Base-by-base conservation (phyloP, 2,329 filamentous ascomycete genomes). In the Phaeosphaeriaceae sp. region DNA sequence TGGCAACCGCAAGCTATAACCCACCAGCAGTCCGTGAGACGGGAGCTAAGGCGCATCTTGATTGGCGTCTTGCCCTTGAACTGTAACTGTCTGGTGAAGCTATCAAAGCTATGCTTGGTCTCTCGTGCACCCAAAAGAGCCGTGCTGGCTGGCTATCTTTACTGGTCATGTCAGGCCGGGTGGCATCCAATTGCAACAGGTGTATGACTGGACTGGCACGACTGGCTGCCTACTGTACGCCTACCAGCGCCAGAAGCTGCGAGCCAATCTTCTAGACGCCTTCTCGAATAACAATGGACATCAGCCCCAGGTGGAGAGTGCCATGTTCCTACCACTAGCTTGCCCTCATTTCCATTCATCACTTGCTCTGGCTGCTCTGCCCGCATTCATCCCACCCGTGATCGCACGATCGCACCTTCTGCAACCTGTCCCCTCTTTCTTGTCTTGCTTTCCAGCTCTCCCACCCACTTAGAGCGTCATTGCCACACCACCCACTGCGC, bases 271-370 rank as follows among this genome's bases (percentile, higher is more conserved):
- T 64, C 60, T 63, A 64, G 61, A 62, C 51, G 58, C 42, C 53
- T 68, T 68, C 65, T 68, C 60, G 65, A 68, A 67, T 48, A 63
- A 26, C 21, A 38, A 34, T 44, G 40, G 48, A 42, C 45, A 47
- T 42, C 38, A 48, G 46, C 61, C 51, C 54, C 51, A 54, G 50
- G 7, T 26, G 23, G 32, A 34, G 32, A 34, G 32, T 17, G 7
- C 7, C 7, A 26, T 26, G 23, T 11, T 7, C 29, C 39, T 20
- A n/a, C 39, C n/a, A n/a, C 52, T 54, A 64, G 56, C 54, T 54
- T 56, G 58, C 58, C 50, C 52, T 51, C 33, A 47, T 51, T 46
- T 47, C 50, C 41, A 45, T 52, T 38, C 53, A 33, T 51, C 55
- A 53, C 52, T 26, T 26, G 23, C 23, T 26, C 23, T 26, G 23